Percentiles rank a stretch among this genome's conserved stretches.
Conservation (phyloP, 768 basidiomycete species). For the Tricholoma saponaceum region DNA sequence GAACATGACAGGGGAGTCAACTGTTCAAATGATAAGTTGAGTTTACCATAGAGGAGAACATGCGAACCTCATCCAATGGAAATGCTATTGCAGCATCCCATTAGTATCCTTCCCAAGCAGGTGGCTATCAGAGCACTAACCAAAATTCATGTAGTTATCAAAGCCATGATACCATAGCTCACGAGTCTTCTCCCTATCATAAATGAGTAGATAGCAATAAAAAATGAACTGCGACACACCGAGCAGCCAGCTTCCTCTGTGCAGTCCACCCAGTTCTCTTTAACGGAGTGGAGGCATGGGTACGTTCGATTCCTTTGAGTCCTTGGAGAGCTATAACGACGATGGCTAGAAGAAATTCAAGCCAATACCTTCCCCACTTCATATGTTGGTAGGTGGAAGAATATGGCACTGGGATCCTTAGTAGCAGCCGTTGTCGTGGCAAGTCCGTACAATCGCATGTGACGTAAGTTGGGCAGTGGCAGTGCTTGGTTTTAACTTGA, state of each 20-base stretch:
- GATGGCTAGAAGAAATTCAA: conserved; percentile 38
- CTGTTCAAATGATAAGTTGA: conserved; percentile 32
- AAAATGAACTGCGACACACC: conserved; percentile 33
- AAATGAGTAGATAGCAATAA: neutral
- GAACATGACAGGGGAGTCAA: conserved; percentile 86
- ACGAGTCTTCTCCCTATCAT: conserved; percentile 59
- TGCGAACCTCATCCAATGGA: conserved; percentile 73
- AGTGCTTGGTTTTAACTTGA: neutral
- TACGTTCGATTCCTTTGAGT: conserved; percentile 25
- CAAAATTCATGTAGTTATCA: conserved; percentile 81
- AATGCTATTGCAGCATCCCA: conserved; percentile 50
- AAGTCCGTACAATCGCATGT: conserved; percentile 7
- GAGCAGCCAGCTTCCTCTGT: conserved; percentile 50
- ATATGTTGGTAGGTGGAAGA: conserved; percentile 23
- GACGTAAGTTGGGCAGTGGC: conserved; percentile 6
- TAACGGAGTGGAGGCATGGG: conserved; percentile 28
- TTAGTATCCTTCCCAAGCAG: conserved; percentile 4
- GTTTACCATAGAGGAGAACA: neutral
- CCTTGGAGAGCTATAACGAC: conserved; percentile 35
- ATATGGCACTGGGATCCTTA: neutral
- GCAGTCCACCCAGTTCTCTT: conserved; percentile 46
- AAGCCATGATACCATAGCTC: conserved; percentile 91
- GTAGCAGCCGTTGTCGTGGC: conserved; percentile 25
- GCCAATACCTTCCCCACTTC: conserved; percentile 53
- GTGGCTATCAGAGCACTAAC: conserved; percentile 32